Conservation (phyloP, 768 basidiomycete genomes). For the Suillus fuscotomentosus region DNA sequence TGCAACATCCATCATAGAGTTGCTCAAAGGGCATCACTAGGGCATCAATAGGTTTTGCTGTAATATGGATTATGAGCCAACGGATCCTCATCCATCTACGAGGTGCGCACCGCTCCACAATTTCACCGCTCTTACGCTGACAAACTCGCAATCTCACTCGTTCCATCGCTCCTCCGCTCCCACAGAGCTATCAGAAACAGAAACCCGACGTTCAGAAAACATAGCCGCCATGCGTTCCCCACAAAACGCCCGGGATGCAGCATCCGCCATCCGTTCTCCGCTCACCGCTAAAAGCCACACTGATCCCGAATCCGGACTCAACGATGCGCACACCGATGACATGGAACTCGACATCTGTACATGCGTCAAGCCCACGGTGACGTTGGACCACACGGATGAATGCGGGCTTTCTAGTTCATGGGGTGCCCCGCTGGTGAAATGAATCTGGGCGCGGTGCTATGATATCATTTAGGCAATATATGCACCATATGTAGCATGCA, state of each 20-base stretch:
- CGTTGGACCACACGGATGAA: constrained; percentile 20
- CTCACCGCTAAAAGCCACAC: constrained; percentile 20
- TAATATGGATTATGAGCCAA: constrained; percentile 64
- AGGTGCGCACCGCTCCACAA: constrained; percentile 30
- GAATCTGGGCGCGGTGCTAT: neutral
- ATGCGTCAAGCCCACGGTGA: constrained; percentile 26
- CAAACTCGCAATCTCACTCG: neutral
- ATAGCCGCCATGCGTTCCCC: constrained; percentile 17
- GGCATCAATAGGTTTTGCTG: constrained; percentile 37
- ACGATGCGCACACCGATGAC: constrained; percentile 7
- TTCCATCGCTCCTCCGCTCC: neutral
- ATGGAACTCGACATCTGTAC: constrained; percentile 30
- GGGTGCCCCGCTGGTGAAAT: constrained; percentile 11
- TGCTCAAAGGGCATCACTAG: constrained; percentile 13
- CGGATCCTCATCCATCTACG: constrained; percentile 57
- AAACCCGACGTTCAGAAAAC: constrained; percentile 25
- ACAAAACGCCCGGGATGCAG: constrained; percentile 13
- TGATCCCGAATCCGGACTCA: constrained; percentile 21
- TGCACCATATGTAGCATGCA: neutral
- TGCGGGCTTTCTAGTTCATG: constrained; percentile 16
- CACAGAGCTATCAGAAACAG: constrained; percentile 25
- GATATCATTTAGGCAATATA: no score
- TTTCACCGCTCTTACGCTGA: neutral
- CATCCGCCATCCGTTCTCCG: constrained; percentile 22
- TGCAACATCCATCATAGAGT: neutral